phyloP scores from a whole-genome alignment of 192 early-diverging fungal species.

The Glomus cerebriforme region DNA sequence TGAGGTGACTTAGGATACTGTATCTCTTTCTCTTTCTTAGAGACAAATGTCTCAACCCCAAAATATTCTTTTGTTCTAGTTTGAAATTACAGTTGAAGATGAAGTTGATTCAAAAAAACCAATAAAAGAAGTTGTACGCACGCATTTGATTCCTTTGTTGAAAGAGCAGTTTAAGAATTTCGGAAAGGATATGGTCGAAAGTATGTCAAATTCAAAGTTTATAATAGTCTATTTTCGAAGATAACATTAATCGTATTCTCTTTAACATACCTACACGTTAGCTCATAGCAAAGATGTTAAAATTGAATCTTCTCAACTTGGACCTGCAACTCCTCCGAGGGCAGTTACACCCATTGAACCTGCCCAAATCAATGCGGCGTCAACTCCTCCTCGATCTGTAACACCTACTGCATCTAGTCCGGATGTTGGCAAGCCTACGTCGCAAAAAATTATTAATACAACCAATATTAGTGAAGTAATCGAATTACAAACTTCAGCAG shows the following conservation, averaged over 20 bases:
- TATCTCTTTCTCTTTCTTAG: no score
- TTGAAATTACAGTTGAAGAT: slow-evolving; percentile 65
- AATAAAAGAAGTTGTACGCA: slow-evolving; percentile 72
- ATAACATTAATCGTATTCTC: background rate
- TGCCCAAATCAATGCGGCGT: background rate
- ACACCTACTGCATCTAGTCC: slow-evolving; percentile 16
- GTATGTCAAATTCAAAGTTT: slow-evolving; percentile 37
- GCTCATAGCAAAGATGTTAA: slow-evolving; percentile 83
- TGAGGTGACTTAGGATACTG: slow-evolving; percentile 52
- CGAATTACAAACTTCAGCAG: slow-evolving; percentile 82
- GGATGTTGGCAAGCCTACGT: slow-evolving; percentile 17
- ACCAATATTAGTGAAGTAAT: slow-evolving; percentile 70
- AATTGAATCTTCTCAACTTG: slow-evolving; percentile 58
- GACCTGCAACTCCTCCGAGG: slow-evolving; percentile 38
- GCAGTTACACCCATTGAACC: slow-evolving; percentile 22
- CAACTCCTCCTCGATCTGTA: slow-evolving; percentile 32
- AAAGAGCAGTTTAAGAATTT: slow-evolving; percentile 64
- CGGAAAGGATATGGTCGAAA: slow-evolving; percentile 67
- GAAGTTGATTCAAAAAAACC: slow-evolving; percentile 52
- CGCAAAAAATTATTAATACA: slow-evolving; percentile 52
- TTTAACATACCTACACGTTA: slow-evolving; percentile 21
- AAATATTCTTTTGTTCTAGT: slow-evolving; percentile 41
- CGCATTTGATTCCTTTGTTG: slow-evolving; percentile 63
- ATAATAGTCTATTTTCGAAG: background rate
- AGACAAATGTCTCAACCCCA: no score